Conservation (phyloP, 2,329 filamentous ascomycete genomes). For the Venturia asperata region DNA sequence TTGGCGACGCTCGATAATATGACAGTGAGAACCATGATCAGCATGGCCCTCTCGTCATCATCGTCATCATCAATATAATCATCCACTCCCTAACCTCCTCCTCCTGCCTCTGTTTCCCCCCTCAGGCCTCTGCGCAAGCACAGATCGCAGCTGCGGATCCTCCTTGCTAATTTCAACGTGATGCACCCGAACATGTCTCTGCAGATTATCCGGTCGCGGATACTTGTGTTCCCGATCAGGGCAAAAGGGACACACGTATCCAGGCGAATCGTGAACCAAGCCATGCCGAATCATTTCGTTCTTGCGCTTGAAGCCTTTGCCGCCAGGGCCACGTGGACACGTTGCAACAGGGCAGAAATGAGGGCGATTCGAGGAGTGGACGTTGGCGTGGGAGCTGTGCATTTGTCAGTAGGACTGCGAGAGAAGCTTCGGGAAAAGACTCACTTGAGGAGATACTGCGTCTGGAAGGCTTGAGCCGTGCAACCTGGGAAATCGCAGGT, state of each 20-base stretch:
- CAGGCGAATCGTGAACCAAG: conserved; percentile 86
- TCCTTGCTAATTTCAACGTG: conserved; percentile 87
- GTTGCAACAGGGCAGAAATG: conserved; percentile 55
- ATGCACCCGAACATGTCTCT: conserved; percentile 89
- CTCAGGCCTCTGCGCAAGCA: conserved; percentile 77
- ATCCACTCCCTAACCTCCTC: conserved; percentile 16
- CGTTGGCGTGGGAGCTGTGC: conserved; percentile 61
- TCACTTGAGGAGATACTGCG: conserved; percentile 66
- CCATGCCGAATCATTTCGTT: conserved; percentile 71
- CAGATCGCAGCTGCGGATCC: conserved; percentile 70
- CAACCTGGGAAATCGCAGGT: conserved; percentile 58
- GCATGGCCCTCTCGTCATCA: too few species aligned
- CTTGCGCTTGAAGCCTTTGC: conserved; percentile 61
- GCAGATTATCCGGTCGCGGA: conserved; percentile 88
- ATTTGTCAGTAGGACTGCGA: background rate
- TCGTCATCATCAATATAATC: background rate
- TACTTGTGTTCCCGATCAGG: conserved; percentile 91
- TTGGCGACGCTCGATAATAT: too few species aligned
- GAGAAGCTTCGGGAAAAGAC: conserved; percentile 24
- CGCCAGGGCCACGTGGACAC: conserved; percentile 53
- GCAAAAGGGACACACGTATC: conserved; percentile 95
- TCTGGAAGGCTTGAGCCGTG: conserved; percentile 67
- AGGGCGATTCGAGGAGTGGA: conserved; percentile 56
- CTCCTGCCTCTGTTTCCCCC: conserved; percentile 56
- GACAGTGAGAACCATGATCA: too few species aligned